Base-by-base conservation (phyloP, 1,284 basidiomycete species). In the Chalciporus piperatoides region DNA sequence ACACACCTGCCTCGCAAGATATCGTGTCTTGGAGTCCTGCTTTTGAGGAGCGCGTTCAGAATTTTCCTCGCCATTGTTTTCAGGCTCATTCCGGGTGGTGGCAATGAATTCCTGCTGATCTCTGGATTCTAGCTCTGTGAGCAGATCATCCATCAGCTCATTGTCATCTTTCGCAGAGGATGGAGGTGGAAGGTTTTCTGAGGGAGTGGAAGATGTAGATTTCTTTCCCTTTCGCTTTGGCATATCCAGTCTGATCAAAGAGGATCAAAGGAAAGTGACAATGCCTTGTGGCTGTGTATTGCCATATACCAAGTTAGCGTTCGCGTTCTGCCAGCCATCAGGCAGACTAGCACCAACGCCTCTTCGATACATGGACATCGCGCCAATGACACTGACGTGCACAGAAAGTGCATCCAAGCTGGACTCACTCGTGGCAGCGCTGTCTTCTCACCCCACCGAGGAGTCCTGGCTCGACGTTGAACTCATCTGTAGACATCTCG, bases 1-100 rank as follows among this genome's bases (percentile, higher is more conserved):
- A 61, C 78, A 58, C 57, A 89, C 90, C 80, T 90, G 84, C 46
- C 92, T 76, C 44, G 90, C 91, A 56, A 81, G 79, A 68, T 89
- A 90, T 39, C 90, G 79, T 59, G 76, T 74, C 65, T 82, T 91
- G 36, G 81, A 73, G 64, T 83, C 83, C 64, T 85, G 80, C 68
- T 83, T 90, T 44, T 71, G 62, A 5, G 64, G 56, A 21, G 58
- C 55, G 25, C 41, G 19, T 3, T 75, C 75, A 6, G 62, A 46
- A 28, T 54, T 54, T 32, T 77, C 68, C 14, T 71, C 72, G n/a
- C 69, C 65, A 48, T 74, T 60, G 41, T 69, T 65, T 10, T 69
- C 55, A 36, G 77, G 62, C 56, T 81, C 73, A 37, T 80, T 75
- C 41, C 72, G 73, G 48, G 80, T 61, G 14, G 81, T 69, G 27